These are phyloP conservation scores for Lachnellula subtilissima DNA, from an alignment of 2,329 filamentous ascomycete species.

Conservation along the genomic window DNA sequence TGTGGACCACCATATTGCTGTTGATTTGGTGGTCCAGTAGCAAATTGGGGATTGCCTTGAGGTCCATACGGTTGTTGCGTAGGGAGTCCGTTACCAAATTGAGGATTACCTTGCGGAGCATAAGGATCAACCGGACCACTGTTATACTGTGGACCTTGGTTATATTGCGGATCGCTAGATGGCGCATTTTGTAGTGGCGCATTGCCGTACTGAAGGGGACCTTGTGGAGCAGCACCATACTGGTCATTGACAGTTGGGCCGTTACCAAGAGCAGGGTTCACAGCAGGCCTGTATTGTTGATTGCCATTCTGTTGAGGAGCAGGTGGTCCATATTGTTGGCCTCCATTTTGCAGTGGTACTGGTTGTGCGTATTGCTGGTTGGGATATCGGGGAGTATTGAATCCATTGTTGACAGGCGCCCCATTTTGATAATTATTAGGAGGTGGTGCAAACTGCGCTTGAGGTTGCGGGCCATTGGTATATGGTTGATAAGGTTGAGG, in stretches of 20 bases:
- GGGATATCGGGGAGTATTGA: neutral
- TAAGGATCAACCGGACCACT: neutral
- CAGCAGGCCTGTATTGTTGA: slow-evolving; percentile 7
- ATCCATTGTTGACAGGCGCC: neutral
- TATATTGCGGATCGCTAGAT: slow-evolving; percentile 3
- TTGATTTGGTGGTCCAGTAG: neutral
- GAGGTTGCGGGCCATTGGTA: neutral
- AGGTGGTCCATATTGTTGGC: slow-evolving; percentile 11
- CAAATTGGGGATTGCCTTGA: neutral
- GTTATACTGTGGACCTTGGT: neutral
- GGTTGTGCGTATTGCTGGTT: neutral
- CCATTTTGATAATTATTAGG: slow-evolving; percentile 7
- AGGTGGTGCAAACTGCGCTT: neutral
- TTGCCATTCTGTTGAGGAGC: neutral
- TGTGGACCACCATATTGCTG: slow-evolving; percentile 5
- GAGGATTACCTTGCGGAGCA: neutral
- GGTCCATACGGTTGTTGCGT: neutral
- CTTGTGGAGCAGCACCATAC: slow-evolving; percentile 9
- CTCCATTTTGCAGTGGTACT: neutral
- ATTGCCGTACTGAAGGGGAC: slow-evolving; percentile 9
- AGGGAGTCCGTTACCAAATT: neutral
- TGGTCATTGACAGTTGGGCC: neutral
- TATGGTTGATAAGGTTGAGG: neutral
- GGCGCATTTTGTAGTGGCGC: slow-evolving; percentile 7
- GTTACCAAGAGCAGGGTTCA: slow-evolving; percentile 4